A percentile compares a stretch with the other conserved stretches of the same genome.
Conservation (phyloP, 2,329 filamentous ascomycete species). For the Aspergillus terreus region DNA sequence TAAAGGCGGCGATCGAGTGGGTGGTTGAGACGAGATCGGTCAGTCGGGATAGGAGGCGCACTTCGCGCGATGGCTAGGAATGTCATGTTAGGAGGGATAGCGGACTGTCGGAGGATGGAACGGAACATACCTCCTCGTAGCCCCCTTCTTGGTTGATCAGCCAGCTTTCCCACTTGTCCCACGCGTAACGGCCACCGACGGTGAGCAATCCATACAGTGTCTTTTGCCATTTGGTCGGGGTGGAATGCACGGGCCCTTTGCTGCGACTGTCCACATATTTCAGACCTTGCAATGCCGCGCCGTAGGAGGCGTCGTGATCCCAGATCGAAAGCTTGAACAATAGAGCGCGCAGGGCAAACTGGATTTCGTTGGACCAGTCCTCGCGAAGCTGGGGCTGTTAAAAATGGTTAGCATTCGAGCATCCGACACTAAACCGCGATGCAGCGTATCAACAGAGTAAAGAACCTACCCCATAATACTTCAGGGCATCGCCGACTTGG, state of each 20-base stretch:
- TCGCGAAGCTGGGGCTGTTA: slow-evolving; percentile 64
- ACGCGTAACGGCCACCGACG: slow-evolving; percentile 82
- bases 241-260: slow-evolving; percentile 57
- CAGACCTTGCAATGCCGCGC: slow-evolving; percentile 86
- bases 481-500: slow-evolving; percentile 83
- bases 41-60: slow-evolving; percentile 60
- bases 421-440: not conserved
- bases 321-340: slow-evolving; percentile 95
- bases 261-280: slow-evolving; percentile 81
- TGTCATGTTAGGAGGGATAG: slow-evolving; percentile 12
- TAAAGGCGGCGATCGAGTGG: slow-evolving; percentile 77
- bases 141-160: slow-evolving; percentile 72
- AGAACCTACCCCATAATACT: slow-evolving; percentile 68
- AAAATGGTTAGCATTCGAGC: slow-evolving; percentile 3
- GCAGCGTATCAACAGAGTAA: not conserved
- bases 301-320: slow-evolving; percentile 95
- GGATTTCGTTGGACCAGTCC: slow-evolving; percentile 83
- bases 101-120: not conserved
- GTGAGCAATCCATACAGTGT: slow-evolving; percentile 77
- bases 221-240: slow-evolving; percentile 81
- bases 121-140: slow-evolving; percentile 53
- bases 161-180: slow-evolving; percentile 89
- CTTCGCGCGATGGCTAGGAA: slow-evolving; percentile 44
- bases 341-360: slow-evolving; percentile 68
- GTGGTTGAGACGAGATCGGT: slow-evolving; percentile 67